Evolutionary conservation across 331 rosid species (phyloP).

Genomic region (Prunus yedoensis): DNA sequence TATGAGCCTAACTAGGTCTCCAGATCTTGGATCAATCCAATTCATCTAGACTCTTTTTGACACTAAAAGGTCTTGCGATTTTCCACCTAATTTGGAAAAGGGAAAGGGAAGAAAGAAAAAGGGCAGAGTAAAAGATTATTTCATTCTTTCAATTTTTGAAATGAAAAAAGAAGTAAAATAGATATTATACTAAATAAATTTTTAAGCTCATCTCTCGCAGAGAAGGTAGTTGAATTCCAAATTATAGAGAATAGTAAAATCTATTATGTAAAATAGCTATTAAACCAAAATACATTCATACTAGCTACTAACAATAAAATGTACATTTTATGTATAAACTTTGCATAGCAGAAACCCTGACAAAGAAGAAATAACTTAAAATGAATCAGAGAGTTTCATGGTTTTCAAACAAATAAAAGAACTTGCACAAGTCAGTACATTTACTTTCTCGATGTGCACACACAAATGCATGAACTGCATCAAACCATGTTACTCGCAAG

Average conservation of each 20-base stretch:
- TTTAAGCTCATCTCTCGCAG: neutral
- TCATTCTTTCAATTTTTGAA: neutral
- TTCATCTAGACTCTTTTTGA: neutral
- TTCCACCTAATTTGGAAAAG: neutral
- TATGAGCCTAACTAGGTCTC: neutral
- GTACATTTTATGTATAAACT: neutral
- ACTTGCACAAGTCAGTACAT: neutral
- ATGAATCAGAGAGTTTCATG: neutral
- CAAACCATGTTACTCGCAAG: conserved; percentile 13
- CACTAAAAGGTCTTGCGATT: neutral
- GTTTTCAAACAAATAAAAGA: conserved; percentile 6
- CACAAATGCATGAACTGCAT: conserved; percentile 11
- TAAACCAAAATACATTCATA: neutral
- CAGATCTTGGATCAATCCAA: neutral
- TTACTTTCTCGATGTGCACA: conserved; percentile 24
- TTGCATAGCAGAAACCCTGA: neutral
- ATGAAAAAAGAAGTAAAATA: too few species aligned
- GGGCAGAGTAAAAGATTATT: too few species aligned
- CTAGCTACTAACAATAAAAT: neutral
- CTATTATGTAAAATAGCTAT: too few species aligned
- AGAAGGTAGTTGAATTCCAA: neutral
- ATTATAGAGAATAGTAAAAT: too few species aligned
- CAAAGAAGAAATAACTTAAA: neutral
- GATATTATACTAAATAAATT: neutral
- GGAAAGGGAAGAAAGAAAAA: neutral